Percentiles rank a stretch among this genome's conserved stretches.
Conservation (phyloP, 495 filamentous ascomycete genomes). For the Niebla homalea region DNA sequence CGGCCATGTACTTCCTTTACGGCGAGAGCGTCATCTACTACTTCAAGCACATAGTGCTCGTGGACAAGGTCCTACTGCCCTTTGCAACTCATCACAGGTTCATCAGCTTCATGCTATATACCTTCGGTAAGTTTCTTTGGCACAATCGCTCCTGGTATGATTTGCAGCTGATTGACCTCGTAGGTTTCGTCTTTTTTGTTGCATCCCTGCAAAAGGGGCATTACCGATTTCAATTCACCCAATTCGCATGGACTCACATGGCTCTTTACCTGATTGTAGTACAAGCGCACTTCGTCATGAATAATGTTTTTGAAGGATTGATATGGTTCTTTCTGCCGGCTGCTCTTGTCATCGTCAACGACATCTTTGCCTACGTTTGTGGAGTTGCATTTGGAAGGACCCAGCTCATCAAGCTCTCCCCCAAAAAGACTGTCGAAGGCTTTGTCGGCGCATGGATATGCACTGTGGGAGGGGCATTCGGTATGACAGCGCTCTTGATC, state of each 20-base stretch:
- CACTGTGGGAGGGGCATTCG: constrained; percentile 72
- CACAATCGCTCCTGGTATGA: background rate
- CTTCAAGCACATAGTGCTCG: constrained; percentile 93
- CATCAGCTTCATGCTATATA: constrained; percentile 95
- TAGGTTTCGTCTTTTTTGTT: constrained; percentile 98
- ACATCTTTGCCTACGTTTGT: constrained; percentile 97
- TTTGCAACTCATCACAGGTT: constrained; percentile 97
- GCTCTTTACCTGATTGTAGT: constrained; percentile 95
- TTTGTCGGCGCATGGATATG: constrained; percentile 96
- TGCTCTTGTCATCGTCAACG: constrained; percentile 91
- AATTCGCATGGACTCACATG: constrained; percentile 99
- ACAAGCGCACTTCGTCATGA: constrained; percentile 99
- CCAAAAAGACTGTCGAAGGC: constrained; percentile 98
- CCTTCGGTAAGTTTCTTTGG: constrained; percentile 57
- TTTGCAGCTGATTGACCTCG: constrained; percentile 1
- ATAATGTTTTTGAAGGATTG: constrained; percentile 99
- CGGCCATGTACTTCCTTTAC: constrained; percentile 97
- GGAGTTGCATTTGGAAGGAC: constrained; percentile 95
- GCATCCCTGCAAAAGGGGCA: constrained; percentile 88
- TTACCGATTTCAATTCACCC: constrained; percentile 96
- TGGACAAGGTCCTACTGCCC: constrained; percentile 84
- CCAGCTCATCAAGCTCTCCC: constrained; percentile 93
- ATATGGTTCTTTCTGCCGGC: constrained; percentile 99
- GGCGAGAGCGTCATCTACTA: constrained; percentile 99
- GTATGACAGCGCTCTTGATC: constrained; percentile 78